Evolutionary conservation across 345 rosid species (phyloP).

Genomic region (Eutrema japonicum): DNA sequence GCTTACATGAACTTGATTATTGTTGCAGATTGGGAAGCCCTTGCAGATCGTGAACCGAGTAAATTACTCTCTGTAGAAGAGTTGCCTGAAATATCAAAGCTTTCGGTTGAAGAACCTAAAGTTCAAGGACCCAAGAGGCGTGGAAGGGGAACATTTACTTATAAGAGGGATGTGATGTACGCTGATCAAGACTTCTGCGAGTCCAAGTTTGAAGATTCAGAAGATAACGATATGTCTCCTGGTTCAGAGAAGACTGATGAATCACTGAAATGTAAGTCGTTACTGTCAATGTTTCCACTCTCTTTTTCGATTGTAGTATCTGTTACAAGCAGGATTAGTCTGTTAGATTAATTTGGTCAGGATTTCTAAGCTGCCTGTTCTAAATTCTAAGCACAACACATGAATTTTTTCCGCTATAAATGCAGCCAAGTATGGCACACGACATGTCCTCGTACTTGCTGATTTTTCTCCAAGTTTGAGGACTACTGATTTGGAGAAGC

Average conservation of each 20-base stretch:
- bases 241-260: constrained; percentile 49
- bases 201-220: constrained; percentile 47
- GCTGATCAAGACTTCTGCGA: constrained; percentile 53
- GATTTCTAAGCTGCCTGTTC: not conserved
- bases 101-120: constrained; percentile 60
- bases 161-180: constrained; percentile 59
- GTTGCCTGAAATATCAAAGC: constrained; percentile 64
- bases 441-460: constrained; percentile 82
- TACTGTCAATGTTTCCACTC: not conserved
- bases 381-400: not conserved
- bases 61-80: constrained; percentile 58
- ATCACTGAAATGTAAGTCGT: constrained; percentile 54
- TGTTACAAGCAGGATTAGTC: constrained; percentile 9
- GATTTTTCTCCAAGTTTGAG: constrained; percentile 74
- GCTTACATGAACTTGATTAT: not conserved
- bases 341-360: not conserved
- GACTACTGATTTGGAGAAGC: constrained; percentile 82
- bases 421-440: constrained; percentile 82
- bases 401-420: constrained; percentile 16
- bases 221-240: constrained; percentile 46
- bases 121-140: constrained; percentile 72
- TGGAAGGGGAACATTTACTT: constrained; percentile 88
- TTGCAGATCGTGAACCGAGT: constrained; percentile 69
- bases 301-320: not conserved
- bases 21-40: constrained; percentile 85